These are phyloP conservation scores for Castanea crenata DNA, from an alignment of 306 rosid species.

Conservation along the genomic window DNA sequence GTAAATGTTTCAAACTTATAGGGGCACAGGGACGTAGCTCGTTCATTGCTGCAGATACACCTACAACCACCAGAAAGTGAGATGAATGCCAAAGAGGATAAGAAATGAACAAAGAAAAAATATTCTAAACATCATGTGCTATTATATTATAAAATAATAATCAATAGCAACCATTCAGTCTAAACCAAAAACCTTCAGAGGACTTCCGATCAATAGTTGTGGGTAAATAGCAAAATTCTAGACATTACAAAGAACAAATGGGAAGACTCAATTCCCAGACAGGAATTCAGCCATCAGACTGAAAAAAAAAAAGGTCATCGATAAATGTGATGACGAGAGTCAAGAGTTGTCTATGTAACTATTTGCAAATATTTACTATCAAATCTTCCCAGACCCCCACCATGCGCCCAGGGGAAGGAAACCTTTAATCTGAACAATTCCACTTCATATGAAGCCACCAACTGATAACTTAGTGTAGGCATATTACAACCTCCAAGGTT, in stretches of 20 bases:
- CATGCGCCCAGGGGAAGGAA: neutral
- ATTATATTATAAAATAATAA: neutral
- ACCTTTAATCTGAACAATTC: neutral
- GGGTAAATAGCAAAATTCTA: neutral
- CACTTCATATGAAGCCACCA: neutral
- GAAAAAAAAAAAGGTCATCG: neutral
- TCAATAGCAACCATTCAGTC: neutral
- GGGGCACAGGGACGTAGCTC: constrained; percentile 99
- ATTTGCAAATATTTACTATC: neutral
- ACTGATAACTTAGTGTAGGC: neutral
- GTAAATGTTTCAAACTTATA: constrained; percentile 72
- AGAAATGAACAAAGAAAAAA: constrained; percentile 2
- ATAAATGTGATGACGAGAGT: neutral
- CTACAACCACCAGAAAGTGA: constrained; percentile 47
- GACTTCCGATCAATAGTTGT: neutral
- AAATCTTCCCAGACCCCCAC: too few relatives aligned
- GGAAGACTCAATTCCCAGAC: neutral
- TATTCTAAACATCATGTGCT: neutral
- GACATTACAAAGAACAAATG: too few relatives aligned
- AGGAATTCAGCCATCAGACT: neutral
- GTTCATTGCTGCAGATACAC: constrained; percentile 94
- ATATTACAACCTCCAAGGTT: neutral
- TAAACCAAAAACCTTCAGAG: neutral
- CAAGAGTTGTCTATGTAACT: neutral
- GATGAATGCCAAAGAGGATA: constrained; percentile 15